Percentiles rank a stretch among this genome's conserved stretches.
Conservation (phyloP, 257 asterid genomes). For the Gentiana dahurica region DNA sequence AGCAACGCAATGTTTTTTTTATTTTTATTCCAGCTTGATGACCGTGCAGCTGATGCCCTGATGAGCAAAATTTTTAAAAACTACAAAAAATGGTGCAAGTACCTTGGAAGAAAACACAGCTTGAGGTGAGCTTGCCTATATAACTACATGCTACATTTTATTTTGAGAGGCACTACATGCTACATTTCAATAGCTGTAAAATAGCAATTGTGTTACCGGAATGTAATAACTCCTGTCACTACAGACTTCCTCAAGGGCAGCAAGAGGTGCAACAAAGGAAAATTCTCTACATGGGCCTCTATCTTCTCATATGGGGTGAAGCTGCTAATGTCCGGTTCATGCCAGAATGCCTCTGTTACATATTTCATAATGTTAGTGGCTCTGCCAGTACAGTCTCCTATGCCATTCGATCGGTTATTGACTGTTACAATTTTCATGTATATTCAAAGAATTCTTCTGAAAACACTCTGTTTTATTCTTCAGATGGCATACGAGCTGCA, state of each 20-base stretch:
- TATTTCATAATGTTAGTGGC: slow-evolving; percentile 82
- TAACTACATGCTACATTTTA: not conserved
- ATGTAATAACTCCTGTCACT: slow-evolving; percentile 6
- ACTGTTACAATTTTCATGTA: slow-evolving; percentile 2
- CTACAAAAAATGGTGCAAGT: slow-evolving; percentile 97
- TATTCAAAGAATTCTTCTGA: not conserved
- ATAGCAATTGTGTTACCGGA: not conserved
- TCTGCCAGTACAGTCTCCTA: slow-evolving; percentile 15
- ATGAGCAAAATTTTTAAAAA: slow-evolving; percentile 89
- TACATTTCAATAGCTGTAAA: not conserved
- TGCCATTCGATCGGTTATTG: not conserved
- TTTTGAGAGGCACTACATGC: no score
- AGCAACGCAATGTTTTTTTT: slow-evolving; percentile 4
- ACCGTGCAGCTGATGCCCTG: slow-evolving; percentile 91
- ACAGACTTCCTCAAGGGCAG: slow-evolving; percentile 83
- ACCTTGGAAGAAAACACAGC: slow-evolving; percentile 90
- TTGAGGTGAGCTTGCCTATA: slow-evolving; percentile 45
- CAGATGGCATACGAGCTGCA: slow-evolving; percentile 99
- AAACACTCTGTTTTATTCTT: slow-evolving; percentile 4
- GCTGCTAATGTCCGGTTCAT: slow-evolving; percentile 92
- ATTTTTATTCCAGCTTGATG: slow-evolving; percentile 58
- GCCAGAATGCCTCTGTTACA: slow-evolving; percentile 99
- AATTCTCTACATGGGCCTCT: slow-evolving; percentile 94
- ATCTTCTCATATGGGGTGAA: slow-evolving; percentile 99
- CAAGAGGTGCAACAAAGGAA: slow-evolving; percentile 82